Evolutionary conservation across 768 basidiomycete genomes (phyloP).

Genomic region (Agaricus blazei): DNA sequence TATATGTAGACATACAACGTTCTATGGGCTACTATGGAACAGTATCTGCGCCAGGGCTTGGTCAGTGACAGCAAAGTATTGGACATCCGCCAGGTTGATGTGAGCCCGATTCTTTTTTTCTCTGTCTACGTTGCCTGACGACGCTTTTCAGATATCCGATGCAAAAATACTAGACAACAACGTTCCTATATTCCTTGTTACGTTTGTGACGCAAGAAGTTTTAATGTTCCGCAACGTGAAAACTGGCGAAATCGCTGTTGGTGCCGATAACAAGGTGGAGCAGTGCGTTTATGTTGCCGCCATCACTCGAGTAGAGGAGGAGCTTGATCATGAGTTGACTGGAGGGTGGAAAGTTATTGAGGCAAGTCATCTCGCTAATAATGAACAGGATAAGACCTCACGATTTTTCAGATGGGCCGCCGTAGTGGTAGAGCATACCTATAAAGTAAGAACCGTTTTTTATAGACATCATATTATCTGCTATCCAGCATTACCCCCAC

Average conservation of each 20-base stretch:
- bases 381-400: slow-evolving; percentile 2
- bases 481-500: slow-evolving; percentile 24
- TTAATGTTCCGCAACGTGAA: slow-evolving; percentile 87
- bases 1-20: slow-evolving; percentile 83
- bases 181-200: slow-evolving; percentile 85
- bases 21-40: slow-evolving; percentile 97
- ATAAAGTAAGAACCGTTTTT: slow-evolving; percentile 23
- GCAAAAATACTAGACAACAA: slow-evolving; percentile 90
- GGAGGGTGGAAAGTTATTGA: slow-evolving; percentile 98
- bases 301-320: slow-evolving; percentile 81
- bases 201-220: slow-evolving; percentile 92
- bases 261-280: slow-evolving; percentile 87
- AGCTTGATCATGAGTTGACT: slow-evolving; percentile 88
- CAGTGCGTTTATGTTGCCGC: slow-evolving; percentile 92
- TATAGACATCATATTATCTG: slow-evolving; percentile 15
- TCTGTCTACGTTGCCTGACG: neutral
- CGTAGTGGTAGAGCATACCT: slow-evolving; percentile 43
- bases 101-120: slow-evolving; percentile 32
- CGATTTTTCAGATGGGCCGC: slow-evolving; percentile 31
- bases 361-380: slow-evolving; percentile 39
- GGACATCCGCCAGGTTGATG: slow-evolving; percentile 97
- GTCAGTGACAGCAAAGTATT: slow-evolving; percentile 91
- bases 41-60: slow-evolving; percentile 86
- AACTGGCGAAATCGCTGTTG: slow-evolving; percentile 81
- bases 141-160: slow-evolving; percentile 54